Evolutionary conservation across 306 rosid species (phyloP).

Genomic region (cucumber (Cucumis sativus)): DNA sequence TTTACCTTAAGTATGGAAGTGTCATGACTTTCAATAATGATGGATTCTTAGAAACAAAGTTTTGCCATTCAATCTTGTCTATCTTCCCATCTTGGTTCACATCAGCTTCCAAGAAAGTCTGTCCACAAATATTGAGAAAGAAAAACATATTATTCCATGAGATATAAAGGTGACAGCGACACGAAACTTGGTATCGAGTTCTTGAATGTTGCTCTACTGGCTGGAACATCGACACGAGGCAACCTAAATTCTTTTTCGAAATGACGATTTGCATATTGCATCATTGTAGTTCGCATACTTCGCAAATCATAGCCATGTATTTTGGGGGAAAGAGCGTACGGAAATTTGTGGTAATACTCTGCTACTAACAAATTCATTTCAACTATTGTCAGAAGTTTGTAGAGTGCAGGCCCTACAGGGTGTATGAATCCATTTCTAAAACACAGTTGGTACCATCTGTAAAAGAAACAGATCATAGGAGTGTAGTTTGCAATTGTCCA

Average conservation of each 20-base stretch:
- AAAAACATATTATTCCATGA: not conserved
- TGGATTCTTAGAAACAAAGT: slow-evolving; percentile 59
- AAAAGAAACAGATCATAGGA: not conserved
- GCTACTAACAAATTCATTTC: not conserved
- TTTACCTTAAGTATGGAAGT: slow-evolving; percentile 67
- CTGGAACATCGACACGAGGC: not conserved
- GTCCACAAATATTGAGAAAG: not conserved
- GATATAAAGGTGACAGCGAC: slow-evolving; percentile 1
- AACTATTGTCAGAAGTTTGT: too few species aligned
- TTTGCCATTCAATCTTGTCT: slow-evolving; percentile 65
- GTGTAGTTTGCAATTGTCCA: not conserved
- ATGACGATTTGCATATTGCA: not conserved
- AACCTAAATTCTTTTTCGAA: not conserved
- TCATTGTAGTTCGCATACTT: not conserved
- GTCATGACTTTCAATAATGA: slow-evolving; percentile 84
- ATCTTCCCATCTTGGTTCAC: slow-evolving; percentile 81
- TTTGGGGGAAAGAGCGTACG: not conserved
- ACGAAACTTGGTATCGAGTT: not conserved
- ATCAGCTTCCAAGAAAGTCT: slow-evolving; percentile 91
- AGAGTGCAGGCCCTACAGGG: not conserved
- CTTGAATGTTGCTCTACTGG: not conserved
- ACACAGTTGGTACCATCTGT: not conserved
- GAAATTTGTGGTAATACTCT: not conserved
- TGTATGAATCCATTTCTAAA: not conserved
- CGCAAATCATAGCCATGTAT: not conserved